Evolutionary conservation across 257 asterid genomes (phyloP), one percentile per base, ranked within the genome.

Genomic region (Primulina eburnea): DNA sequence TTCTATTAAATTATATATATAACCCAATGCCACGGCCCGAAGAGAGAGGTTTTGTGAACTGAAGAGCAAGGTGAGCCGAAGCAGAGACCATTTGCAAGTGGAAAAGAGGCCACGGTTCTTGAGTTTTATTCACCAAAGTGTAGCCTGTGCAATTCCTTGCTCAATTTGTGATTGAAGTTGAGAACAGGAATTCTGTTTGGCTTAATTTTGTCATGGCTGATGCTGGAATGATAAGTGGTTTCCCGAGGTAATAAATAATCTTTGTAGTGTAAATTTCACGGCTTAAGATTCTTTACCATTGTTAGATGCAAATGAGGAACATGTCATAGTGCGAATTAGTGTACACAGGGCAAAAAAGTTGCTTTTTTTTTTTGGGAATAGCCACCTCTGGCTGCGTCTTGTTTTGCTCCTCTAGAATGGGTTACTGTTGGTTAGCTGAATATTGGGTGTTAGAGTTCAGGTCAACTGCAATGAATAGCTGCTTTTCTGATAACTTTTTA

Each of bases 61-160:
- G 82, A 79, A 24, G 92, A 83, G 73, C 96, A 87, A 76, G 89
- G 82, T 30, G 97, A 89, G 81, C 86, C 85, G 0, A 95, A 91
- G 82, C 95, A 89, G 66, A 82, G 92, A 62, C 91, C 95, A 0
- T 83, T 91, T 30, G 95, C 89, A 2, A 73, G 86, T 43, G 87
- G 81, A 56, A 91, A 91, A 71, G 88, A 80, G 38, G 93, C 93
- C 26, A 87, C 97, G 7, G 79, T 91, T 10, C 64, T 91, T 26
- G 96, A 91, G 55, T 91, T 91, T 70, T 91, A 91, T 81, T 91
- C 96, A 17, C 97, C 96, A 0, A 89, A 86, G 64, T 91, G 97
- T 73, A 80, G 74, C 63, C 96, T 89, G 43, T 91, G 96, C 79
- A 92, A 81, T 83, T 92, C 95, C 0, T 71, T 92, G 84, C 78